These are phyloP conservation scores for Colletotrichum lindemuthianum DNA, from an alignment of 2,329 filamentous ascomycete genomes.

Conservation along the genomic window DNA sequence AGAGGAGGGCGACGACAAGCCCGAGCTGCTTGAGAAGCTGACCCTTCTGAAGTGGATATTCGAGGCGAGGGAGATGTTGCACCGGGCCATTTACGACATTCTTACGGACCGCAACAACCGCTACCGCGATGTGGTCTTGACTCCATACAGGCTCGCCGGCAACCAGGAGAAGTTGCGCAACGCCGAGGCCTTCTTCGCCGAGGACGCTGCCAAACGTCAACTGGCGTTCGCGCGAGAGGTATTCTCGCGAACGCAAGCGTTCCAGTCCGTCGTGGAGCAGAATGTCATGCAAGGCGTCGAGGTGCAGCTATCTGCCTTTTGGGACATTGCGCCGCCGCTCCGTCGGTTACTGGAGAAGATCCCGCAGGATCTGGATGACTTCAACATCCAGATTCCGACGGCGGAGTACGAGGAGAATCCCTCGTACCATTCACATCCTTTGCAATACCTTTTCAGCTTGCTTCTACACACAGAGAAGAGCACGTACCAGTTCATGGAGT, in stretches of 20 bases:
- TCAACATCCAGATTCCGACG: conserved; percentile 80
- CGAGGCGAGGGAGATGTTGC: conserved; percentile 87
- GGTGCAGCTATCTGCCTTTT: conserved; percentile 91
- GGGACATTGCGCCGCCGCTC: conserved; percentile 93
- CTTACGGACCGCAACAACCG: conserved; percentile 86
- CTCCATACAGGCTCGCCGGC: conserved; percentile 79
- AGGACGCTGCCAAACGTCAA: conserved; percentile 79
- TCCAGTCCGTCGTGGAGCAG: conserved; percentile 81
- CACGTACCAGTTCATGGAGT: conserved; percentile 96
- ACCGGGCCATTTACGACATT: conserved; percentile 86
- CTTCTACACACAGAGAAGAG: conserved; percentile 90
- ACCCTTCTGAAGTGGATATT: conserved; percentile 98
- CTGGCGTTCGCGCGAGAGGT: conserved; percentile 77
- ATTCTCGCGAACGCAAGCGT: conserved; percentile 77
- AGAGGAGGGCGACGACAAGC: conserved; percentile 94
- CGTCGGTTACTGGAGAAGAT: conserved; percentile 83
- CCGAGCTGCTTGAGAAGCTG: conserved; percentile 92
- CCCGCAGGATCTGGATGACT: conserved; percentile 66
- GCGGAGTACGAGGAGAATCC: conserved; percentile 89
- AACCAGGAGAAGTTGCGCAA: conserved; percentile 83
- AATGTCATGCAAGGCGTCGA: conserved; percentile 91
- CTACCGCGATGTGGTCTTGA: conserved; percentile 84
- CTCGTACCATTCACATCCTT: conserved; percentile 78
- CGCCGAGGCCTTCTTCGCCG: conserved; percentile 83
- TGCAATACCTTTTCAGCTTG: conserved; percentile 90